phyloP scores from a whole-genome alignment of 164 flowering plant species.

The Chimonanthus praecox region DNA sequence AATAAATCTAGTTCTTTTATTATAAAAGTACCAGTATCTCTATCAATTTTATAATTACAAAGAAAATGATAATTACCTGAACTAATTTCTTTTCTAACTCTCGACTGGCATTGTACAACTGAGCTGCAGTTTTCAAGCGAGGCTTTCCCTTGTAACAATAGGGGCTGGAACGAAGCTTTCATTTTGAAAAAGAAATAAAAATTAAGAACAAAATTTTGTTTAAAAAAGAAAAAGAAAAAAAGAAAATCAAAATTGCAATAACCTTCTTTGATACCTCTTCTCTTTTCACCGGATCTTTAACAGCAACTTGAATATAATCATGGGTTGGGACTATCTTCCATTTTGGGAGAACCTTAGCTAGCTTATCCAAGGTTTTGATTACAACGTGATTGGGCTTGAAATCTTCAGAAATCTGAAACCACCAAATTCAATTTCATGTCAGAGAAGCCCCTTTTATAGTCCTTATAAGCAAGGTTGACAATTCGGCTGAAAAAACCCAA shows the following conservation, averaged over 20 bases:
- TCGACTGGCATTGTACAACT: conserved; percentile 46
- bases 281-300: conserved; percentile 52
- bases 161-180: conserved; percentile 55
- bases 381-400: conserved; percentile 52
- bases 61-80: conserved; percentile 32
- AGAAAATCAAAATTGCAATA: background rate
- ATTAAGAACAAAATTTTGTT: background rate
- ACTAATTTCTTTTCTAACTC: conserved; percentile 57
- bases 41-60: no score
- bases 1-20: no score
- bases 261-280: conserved; percentile 34
- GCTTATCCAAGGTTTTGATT: conserved; percentile 32
- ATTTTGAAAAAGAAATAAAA: background rate
- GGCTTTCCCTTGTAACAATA: conserved; percentile 81
- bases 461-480: no score
- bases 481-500: no score
- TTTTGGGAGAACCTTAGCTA: conserved; percentile 48
- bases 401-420: conserved; percentile 73
- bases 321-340: conserved; percentile 75
- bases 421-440: background rate
- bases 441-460: background rate
- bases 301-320: conserved; percentile 64
- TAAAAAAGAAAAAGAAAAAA: background rate
- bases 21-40: no score
- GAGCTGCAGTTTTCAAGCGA: conserved; percentile 63